Conservation (phyloP, 176 grass and related monocot species). For the Chrysopogon serrulatus region DNA sequence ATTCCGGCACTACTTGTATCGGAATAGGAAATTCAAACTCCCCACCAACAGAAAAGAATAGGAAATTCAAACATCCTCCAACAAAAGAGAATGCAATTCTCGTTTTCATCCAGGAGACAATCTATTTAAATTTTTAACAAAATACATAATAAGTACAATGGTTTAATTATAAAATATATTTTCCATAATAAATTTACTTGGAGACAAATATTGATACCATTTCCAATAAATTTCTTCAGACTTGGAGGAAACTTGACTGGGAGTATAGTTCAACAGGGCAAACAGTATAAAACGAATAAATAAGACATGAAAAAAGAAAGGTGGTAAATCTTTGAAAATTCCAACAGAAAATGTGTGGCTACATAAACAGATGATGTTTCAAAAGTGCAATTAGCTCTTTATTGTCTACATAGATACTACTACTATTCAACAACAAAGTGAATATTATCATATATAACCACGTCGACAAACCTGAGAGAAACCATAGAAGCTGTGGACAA, state of each 20-base stretch:
- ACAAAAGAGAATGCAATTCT: no score
- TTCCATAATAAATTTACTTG: no score
- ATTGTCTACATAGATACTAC: not conserved
- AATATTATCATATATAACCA: not conserved
- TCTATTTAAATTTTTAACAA: no score
- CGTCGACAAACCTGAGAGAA: not conserved
- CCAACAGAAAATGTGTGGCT: not conserved
- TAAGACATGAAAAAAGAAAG: not conserved
- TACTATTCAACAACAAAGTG: not conserved
- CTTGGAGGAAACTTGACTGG: no score
- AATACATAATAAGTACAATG: no score
- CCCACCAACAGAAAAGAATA: not conserved
- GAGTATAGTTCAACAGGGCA: not conserved
- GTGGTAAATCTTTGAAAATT: not conserved
- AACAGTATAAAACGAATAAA: not conserved
- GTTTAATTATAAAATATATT: no score
- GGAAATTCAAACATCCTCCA: not conserved
- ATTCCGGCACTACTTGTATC: not conserved
- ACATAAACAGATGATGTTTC: not conserved
- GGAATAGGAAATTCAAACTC: not conserved
- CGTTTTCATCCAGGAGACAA: no score
- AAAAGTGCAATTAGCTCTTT: no score
- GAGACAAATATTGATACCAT: no score
- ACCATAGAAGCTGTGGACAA: not conserved
- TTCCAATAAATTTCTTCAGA: no score